phyloP scores from a whole-genome alignment of 192 early-diverging fungal genomes.

The Backusella luteola region DNA sequence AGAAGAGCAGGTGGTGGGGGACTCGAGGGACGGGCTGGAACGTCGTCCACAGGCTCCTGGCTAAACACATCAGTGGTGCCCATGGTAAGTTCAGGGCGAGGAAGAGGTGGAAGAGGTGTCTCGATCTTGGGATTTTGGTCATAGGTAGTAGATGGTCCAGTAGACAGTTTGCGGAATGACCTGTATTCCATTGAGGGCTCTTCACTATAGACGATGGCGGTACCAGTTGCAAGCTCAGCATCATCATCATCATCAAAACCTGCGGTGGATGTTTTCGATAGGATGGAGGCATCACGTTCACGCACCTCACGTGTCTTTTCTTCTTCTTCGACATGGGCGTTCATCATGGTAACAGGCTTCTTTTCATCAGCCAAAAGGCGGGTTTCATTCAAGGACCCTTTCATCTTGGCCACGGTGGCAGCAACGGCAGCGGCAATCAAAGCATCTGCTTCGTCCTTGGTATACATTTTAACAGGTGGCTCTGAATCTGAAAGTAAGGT shows the following conservation, averaged over 20 bases:
- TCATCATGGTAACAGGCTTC: neutral
- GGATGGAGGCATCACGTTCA: neutral
- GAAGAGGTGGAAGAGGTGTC: neutral
- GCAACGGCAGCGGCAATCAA: slow-evolving; percentile 27
- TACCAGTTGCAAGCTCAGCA: neutral
- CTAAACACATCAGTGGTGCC: neutral
- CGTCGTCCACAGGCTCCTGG: neutral
- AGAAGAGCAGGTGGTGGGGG: slow-evolving; percentile 2
- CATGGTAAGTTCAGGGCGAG: neutral
- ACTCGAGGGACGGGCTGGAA: neutral
- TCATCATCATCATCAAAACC: neutral
- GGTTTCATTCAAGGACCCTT: neutral
- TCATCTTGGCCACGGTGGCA: slow-evolving; percentile 17
- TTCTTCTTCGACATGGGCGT: neutral
- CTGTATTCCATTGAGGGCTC: neutral
- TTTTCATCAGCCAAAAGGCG: neutral
- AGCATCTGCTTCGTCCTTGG: slow-evolving; percentile 19
- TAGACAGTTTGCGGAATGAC: neutral
- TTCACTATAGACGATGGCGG: neutral
- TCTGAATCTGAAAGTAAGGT: neutral
- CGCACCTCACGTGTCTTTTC: neutral
- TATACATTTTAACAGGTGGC: neutral
- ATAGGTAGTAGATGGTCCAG: neutral
- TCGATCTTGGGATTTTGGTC: neutral
- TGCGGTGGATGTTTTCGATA: neutral